phyloP scores from a whole-genome alignment of 2,329 filamentous ascomycete genomes.

The Neofusicoccum umdonicola region DNA sequence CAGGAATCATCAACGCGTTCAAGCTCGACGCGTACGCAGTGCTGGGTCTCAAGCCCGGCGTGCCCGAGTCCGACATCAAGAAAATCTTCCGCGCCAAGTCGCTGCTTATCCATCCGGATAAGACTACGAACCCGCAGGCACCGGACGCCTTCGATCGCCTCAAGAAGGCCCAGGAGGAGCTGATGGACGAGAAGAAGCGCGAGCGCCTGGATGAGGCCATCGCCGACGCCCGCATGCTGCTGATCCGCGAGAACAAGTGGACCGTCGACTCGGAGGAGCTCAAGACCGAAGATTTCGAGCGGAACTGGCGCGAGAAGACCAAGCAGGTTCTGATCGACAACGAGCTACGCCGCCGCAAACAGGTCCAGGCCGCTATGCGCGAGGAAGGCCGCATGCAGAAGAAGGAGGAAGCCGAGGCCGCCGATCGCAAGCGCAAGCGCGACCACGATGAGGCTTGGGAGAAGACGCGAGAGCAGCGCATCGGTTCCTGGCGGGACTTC shows the following conservation, averaged over 20 bases:
- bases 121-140: conserved; percentile 84
- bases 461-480: conserved; percentile 82
- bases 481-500: conserved; percentile 91
- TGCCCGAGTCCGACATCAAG: conserved; percentile 96
- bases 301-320: conserved; percentile 86
- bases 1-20: conserved; percentile 79
- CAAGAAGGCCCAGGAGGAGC: conserved; percentile 86
- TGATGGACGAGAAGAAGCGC: conserved; percentile 93
- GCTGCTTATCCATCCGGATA: conserved; percentile 98
- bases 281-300: conserved; percentile 77
- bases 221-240: conserved; percentile 88
- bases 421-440: conserved; percentile 60
- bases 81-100: conserved; percentile 92
- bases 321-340: conserved; percentile 89
- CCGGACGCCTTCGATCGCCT: conserved; percentile 96
- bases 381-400: conserved; percentile 90
- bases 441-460: conserved; percentile 97
- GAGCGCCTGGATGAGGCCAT: conserved; percentile 88
- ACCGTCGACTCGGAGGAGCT: conserved; percentile 85
- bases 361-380: conserved; percentile 91
- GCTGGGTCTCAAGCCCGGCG: conserved; percentile 90
- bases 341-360: conserved; percentile 77
- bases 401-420: conserved; percentile 80
- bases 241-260: conserved; percentile 93
- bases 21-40: conserved; percentile 84